Conservation (phyloP, 495 filamentous ascomycete species). For the Hyaloscypha variabilis region DNA sequence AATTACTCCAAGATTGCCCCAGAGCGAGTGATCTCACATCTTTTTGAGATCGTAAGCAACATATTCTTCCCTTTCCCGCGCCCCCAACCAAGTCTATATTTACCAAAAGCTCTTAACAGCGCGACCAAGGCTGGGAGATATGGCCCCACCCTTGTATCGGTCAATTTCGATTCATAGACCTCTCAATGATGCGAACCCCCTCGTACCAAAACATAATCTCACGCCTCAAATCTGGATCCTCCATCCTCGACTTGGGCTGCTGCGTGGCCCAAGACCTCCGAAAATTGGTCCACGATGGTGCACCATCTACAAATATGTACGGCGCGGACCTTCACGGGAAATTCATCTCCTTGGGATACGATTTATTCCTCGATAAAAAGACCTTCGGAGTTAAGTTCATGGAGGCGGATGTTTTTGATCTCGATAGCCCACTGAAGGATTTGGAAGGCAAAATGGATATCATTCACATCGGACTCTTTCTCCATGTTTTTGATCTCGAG, state of each 20-base stretch:
- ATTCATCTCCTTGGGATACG: slow-evolving; percentile 52
- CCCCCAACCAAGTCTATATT: too few species aligned
- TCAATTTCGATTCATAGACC: slow-evolving; percentile 2
- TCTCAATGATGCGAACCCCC: not conserved
- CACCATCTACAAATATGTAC: slow-evolving; percentile 39
- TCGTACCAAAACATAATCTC: slow-evolving; percentile 3
- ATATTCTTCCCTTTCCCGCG: not conserved
- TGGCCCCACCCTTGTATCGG: slow-evolving; percentile 11
- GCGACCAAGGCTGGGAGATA: slow-evolving; percentile 6
- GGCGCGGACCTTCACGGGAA: slow-evolving; percentile 48
- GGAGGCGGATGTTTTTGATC: slow-evolving; percentile 26
- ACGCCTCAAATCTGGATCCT: slow-evolving; percentile 24
- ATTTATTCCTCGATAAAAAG: slow-evolving; percentile 37
- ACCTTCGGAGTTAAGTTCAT: slow-evolving; percentile 26
- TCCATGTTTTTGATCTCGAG: slow-evolving; percentile 39
- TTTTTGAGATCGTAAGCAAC: slow-evolving; percentile 15
- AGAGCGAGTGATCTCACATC: slow-evolving; percentile 19
- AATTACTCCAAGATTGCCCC: slow-evolving; percentile 17
- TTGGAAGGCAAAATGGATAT: slow-evolving; percentile 33
- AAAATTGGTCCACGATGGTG: slow-evolving; percentile 48
- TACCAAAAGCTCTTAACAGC: slow-evolving; percentile 6
- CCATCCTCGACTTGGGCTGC: slow-evolving; percentile 42
- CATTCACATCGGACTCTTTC: slow-evolving; percentile 28
- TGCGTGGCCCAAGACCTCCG: slow-evolving; percentile 50
- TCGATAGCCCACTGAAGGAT: slow-evolving; percentile 8